Conservation (phyloP, 805 yeast genomes). For the Zygotorulaspora sp. region DNA sequence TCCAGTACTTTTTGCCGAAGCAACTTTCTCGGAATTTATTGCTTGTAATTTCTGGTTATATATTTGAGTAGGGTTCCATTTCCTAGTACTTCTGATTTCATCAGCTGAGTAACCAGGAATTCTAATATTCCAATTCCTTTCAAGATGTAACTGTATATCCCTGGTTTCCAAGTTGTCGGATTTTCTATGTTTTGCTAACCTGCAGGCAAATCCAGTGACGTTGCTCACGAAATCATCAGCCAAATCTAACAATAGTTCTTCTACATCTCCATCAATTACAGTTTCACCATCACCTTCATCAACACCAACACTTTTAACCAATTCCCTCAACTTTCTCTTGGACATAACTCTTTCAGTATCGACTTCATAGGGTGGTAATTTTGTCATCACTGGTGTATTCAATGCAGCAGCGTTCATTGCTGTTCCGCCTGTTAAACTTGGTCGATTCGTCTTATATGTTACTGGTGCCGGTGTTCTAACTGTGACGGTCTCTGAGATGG, state of each 20-base stretch:
- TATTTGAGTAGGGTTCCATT: conserved; percentile 59
- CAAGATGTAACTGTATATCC: conserved; percentile 88
- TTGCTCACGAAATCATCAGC: conserved; percentile 94
- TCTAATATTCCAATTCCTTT: conserved; percentile 90
- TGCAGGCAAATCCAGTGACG: conserved; percentile 90
- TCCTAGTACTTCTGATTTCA: conserved; percentile 74
- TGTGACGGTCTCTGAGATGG: conserved; percentile 65
- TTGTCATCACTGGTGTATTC: conserved; percentile 68
- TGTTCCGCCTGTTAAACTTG: conserved; percentile 79
- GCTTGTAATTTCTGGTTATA: conserved; percentile 64
- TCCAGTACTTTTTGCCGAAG: conserved; percentile 12
- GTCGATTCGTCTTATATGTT: conserved; percentile 62
- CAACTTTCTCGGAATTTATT: conserved; percentile 27
- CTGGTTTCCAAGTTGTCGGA: conserved; percentile 80
- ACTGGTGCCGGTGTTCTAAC: conserved; percentile 65
- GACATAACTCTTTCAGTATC: conserved; percentile 79
- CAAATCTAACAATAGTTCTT: conserved; percentile 80
- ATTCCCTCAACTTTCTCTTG: conserved; percentile 82
- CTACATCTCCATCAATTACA: conserved; percentile 90
- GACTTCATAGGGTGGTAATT: conserved; percentile 77
- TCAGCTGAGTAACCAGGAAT: conserved; percentile 92
- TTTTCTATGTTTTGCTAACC: conserved; percentile 90
- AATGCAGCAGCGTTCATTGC: conserved; percentile 67
- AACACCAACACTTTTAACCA: conserved; percentile 74
- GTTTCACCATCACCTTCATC: conserved; percentile 92